Percentiles rank a stretch among this genome's conserved stretches.
Evolutionary conservation across 768 basidiomycete species (phyloP).

Genomic region (Mycena sanguinolenta): DNA sequence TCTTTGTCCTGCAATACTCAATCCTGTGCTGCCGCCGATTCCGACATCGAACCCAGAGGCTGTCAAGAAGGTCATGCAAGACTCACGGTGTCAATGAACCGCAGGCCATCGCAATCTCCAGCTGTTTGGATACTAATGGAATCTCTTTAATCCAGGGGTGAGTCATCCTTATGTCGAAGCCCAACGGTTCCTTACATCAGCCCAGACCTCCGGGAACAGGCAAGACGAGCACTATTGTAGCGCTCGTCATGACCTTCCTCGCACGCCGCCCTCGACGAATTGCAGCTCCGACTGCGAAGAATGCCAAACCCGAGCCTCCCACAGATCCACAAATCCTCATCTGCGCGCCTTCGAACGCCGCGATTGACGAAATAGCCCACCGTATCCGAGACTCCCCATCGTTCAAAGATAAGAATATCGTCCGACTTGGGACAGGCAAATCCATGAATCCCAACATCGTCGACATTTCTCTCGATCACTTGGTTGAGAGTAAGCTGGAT

Average conservation of each 20-base stretch:
- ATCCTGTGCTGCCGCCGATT: constrained; percentile 68
- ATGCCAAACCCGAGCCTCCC: constrained; percentile 57
- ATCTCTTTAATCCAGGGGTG: constrained; percentile 97
- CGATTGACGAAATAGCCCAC: constrained; percentile 94
- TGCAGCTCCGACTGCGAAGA: constrained; percentile 42
- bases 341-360: constrained; percentile 98
- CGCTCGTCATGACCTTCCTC: constrained; percentile 88
- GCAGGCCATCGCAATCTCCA: constrained; percentile 90
- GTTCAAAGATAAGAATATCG: constrained; percentile 77
- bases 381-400: constrained; percentile 82
- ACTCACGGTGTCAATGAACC: constrained; percentile 89
- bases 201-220: constrained; percentile 96
- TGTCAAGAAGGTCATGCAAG: constrained; percentile 75
- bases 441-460: constrained; percentile 84
- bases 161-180: constrained; percentile 31
- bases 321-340: constrained; percentile 80
- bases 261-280: constrained; percentile 71
- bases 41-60: constrained; percentile 62
- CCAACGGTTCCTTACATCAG: constrained; percentile 7
- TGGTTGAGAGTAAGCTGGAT: constrained; percentile 84
- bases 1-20: constrained; percentile 75
- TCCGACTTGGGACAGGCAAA: constrained; percentile 87
- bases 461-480: constrained; percentile 88
- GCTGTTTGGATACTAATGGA: constrained; percentile 77
- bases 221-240: constrained; percentile 98